Base-by-base conservation (phyloP, 2,329 filamentous ascomycete genomes). In the Fusarium decemcellulare region DNA sequence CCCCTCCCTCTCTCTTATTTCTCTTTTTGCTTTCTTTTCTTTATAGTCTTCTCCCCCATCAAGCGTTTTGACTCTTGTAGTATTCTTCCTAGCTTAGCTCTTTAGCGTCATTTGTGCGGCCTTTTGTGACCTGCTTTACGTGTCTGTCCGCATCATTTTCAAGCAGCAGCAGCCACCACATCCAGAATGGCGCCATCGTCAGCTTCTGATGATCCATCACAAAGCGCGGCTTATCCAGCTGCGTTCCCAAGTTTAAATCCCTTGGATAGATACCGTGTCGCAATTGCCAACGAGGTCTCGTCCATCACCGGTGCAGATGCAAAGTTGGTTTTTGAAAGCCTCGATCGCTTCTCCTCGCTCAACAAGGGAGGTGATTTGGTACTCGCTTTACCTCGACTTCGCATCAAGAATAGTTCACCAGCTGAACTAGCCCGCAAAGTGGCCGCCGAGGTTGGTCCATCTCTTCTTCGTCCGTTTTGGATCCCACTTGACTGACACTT, bases 221-320 rank as follows among this genome's bases (percentile, higher is more conserved):
- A 18, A 3, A 14, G 42, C n/a, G 18, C 42, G 4, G 8, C 23
- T 44, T 44, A 14, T 27, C 43, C 29, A 8, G 43, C 43, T 30
- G 43, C 43, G 23, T 60, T 60, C 42, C 57, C 57, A 40, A 14
- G 34, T 5, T 39, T 48, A 42, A 60, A 60, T 40, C 57, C 42
- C 8, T 37, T 60, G 32, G 57, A 60, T 47, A 32, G n/a, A 34
- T 54, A 40, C 15, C 57, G 57, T 9, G 11, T 60, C 34, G 57
- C 57, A 10, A 34, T 42, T 40, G 50, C 57, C 5, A 18, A 54
- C 18, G 40, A 60, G n/a, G 37, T 60, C 23, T 60, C 57, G 2
- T 14, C 7, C 3, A 48, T 60, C 11, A 54, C 57, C 23, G 57
- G 57, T 8, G 42, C 34, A 2, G 50, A 54, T 6, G 4, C 15